These are phyloP conservation scores for Scheffersomyces lignosus DNA, from an alignment of 805 yeast species.

Conservation along the genomic window DNA sequence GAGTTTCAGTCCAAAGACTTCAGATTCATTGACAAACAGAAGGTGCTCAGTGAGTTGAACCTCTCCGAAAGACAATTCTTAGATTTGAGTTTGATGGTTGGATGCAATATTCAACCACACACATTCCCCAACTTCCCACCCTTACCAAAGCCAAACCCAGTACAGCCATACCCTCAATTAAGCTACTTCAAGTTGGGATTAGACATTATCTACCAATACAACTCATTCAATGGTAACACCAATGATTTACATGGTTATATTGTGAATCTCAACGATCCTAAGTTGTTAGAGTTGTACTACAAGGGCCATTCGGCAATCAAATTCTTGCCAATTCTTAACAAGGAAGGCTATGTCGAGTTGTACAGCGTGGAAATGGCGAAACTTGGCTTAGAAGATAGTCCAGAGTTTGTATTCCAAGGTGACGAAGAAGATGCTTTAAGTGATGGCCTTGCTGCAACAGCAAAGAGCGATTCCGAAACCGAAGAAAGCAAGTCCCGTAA, in stretches of 20 bases:
- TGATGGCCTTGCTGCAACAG: conserved; percentile 10
- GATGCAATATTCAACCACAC: conserved; percentile 71
- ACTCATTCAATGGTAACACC: conserved; percentile 24
- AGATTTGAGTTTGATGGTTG: conserved; percentile 76
- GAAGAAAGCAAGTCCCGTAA: conserved; percentile 4
- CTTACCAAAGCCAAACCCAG: conserved; percentile 39
- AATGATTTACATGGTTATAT: conserved; percentile 45
- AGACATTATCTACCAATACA: conserved; percentile 37
- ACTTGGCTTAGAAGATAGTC: conserved; percentile 22
- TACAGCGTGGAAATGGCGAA: conserved; percentile 43
- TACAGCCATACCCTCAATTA: conserved; percentile 40
- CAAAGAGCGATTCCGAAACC: conserved; percentile 11
- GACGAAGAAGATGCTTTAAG: conserved; percentile 12
- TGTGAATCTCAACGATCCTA: conserved; percentile 46
- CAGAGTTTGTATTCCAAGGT: conserved; percentile 15
- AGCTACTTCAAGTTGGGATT: conserved; percentile 41
- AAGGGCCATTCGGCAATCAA: conserved; percentile 69
- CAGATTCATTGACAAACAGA: conserved; percentile 59
- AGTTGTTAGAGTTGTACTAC: conserved; percentile 52
- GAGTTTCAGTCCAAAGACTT: conserved; percentile 67
- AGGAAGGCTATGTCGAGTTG: conserved; percentile 68
- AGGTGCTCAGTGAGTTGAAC: conserved; percentile 59
- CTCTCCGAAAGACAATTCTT: conserved; percentile 65
- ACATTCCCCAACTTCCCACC: conserved; percentile 57
- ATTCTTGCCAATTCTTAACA: conserved; percentile 71